Evolutionary conservation across 2,329 filamentous ascomycete genomes (phyloP), one percentile per base, ranked within the genome.

Genomic region (Claviceps maximensis): DNA sequence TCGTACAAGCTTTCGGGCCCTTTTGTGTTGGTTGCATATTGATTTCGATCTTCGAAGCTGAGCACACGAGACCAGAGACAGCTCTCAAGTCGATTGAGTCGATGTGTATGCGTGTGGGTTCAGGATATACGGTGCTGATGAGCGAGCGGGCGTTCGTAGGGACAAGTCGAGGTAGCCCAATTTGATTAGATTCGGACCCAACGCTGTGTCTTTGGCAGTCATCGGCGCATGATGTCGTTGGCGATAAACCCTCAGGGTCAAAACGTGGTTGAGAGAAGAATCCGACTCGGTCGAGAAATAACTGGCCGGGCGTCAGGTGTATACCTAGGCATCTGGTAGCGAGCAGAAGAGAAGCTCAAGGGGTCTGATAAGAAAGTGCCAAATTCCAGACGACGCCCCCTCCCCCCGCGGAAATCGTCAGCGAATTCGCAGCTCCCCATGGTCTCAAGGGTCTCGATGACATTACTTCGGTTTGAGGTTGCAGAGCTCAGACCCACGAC

Each of bases 1-100:
- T 75, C 1, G 66, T 67, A 58, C 74, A 77, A 45, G 74, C 74
- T 57, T 72, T 71, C 3, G 74, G 74, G 13, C 74, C 74, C 56
- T 71, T 74, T 58, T 63, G 65, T 47, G 61, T 60, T 15, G 58
- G 52, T 53, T 67, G 56, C 61, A 63, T 61, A 38, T 49, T 27
- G 53, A 48, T 44, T 31, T 21, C 10, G 21, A 15, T 52, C n/a
- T 42, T 27, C n/a, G 38, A 19, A n/a, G 36, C 36, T 8, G 17
- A 38, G 33, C 7, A 17, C 33, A 38, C 33, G 33, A 15, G 15
- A 36, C 10, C 15, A 1, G 8, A 21, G 49, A 10, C 25, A 25
- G 25, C 17, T n/a, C 36, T 17, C 36, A 7, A 38, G 36, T n/a
- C 36, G 36, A 38, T 8, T n/a, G 36, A 38, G n/a, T 7, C 2